These are phyloP conservation scores for Oldenlandia corymbosa DNA, from an alignment of 257 asterid species.

Conservation along the genomic window DNA sequence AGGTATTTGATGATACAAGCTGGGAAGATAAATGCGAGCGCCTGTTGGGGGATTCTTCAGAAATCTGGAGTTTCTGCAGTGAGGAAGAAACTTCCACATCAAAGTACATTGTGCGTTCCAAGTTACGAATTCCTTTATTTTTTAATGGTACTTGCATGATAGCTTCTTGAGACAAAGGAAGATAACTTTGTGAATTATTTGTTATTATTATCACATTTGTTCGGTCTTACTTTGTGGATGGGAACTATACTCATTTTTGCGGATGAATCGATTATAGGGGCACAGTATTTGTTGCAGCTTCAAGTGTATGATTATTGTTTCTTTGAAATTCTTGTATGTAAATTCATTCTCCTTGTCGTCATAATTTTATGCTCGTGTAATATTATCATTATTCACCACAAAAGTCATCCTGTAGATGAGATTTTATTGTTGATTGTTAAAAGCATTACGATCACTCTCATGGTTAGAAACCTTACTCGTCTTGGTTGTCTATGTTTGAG, in stretches of 20 bases:
- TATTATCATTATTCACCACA: too few species aligned
- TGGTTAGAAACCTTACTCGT: too few species aligned
- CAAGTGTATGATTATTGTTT: neutral
- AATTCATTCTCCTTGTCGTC: neutral
- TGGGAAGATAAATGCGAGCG: constrained; percentile 74
- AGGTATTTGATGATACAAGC: constrained; percentile 39
- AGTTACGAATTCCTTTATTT: neutral
- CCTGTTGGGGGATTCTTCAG: constrained; percentile 69
- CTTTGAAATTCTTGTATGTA: neutral
- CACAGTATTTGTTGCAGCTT: neutral
- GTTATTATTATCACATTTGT: neutral
- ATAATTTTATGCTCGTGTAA: too few species aligned
- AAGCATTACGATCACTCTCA: neutral
- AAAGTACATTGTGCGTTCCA: constrained; percentile 61
- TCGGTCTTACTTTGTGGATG: neutral
- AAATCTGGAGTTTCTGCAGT: constrained; percentile 64
- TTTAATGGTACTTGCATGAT: neutral
- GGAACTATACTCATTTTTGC: neutral
- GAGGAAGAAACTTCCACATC: constrained; percentile 71
- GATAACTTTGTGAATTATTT: neutral
- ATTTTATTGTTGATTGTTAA: neutral
- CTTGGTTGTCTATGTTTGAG: neutral
- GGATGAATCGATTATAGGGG: neutral
- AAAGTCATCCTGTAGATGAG: neutral
- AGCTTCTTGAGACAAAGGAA: neutral